Evolutionary conservation across 345 rosid species (phyloP), one percentile per base, ranked within the genome.

Genomic region (Hevea brasiliensis): DNA sequence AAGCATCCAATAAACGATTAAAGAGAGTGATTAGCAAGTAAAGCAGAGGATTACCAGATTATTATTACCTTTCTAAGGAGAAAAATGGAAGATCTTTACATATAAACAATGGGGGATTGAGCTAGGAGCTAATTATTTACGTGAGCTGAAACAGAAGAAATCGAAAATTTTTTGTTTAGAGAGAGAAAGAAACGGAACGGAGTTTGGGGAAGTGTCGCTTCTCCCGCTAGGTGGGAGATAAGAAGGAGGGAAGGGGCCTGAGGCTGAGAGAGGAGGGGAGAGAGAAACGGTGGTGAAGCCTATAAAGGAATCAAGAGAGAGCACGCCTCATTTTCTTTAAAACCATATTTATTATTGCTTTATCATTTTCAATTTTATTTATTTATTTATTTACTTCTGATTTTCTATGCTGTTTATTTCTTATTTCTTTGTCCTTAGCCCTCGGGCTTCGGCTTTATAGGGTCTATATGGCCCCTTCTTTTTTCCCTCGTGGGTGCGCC

Each of bases 151-250:
- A 8, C 20, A 1, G 67, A 41, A 57, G 66, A 23, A 62, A 12
- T 20, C n/a, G 9, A 23, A 55, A 32, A 32, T 2, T 32, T 7
- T 57, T 51, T 42, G 2, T 7, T 53, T 8, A 29, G 72, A 47
- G 61, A 26, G 41, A 11, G 20, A 17, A 55, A 51, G 44, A 29
- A 82, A 82, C 84, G 82, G 85, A 54, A 79, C 84, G 84, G 84
- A 72, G 83, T 66, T 32, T 56, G 80, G 71, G 74, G 80, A 61
- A 74, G 71, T 37, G 82, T 77, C 72, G 76, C 26, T 74, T 67
- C 63, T 54, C 53, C 60, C 50, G 47, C 47, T 44, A 8, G 47
- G 1, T 18, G 71, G 13, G 23, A 51, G 59, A 24, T 23, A 41
- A 44, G 37, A 18, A n/a, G 48, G 50, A 48, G 40, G 72, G 21